Evolutionary conservation across 225 moss, liverwort and hornwort genomes (phyloP).

Genomic region (Straminergon stramineum): DNA sequence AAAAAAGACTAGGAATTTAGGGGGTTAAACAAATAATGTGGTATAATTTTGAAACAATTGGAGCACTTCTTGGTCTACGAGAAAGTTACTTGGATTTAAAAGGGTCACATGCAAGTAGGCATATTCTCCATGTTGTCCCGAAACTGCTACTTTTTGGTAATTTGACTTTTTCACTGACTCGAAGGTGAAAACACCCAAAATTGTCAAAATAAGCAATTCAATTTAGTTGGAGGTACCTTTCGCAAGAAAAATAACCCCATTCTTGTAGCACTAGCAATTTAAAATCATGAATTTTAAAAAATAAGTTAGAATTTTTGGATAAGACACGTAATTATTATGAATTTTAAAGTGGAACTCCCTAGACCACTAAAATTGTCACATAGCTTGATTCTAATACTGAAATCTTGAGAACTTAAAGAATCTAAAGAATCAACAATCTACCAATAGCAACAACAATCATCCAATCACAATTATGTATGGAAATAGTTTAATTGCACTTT

Average conservation of each 20-base stretch:
- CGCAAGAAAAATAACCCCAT: fast-evolving
- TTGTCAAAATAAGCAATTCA: neutral
- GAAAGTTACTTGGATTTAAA: neutral
- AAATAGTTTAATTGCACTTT: neutral
- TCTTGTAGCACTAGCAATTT: neutral
- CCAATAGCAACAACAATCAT: too few species aligned
- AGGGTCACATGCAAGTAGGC: neutral
- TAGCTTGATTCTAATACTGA: neutral
- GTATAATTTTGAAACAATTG: neutral
- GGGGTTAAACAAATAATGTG: neutral
- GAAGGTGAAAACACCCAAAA: neutral
- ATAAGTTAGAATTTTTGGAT: neutral
- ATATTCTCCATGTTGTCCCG: neutral
- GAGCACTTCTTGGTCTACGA: neutral
- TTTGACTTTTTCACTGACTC: neutral
- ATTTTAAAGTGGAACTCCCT: neutral
- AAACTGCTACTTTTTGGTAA: too few species aligned
- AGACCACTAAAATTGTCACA: fast-evolving
- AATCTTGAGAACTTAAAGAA: neutral
- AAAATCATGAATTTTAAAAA: neutral
- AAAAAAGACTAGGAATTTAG: neutral
- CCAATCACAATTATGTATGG: fast-evolving
- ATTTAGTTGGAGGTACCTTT: neutral
- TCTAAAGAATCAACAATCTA: neutral
- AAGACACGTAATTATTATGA: neutral